phyloP scores from a whole-genome alignment of 208 protist species.

The Crithidia brevicula region DNA sequence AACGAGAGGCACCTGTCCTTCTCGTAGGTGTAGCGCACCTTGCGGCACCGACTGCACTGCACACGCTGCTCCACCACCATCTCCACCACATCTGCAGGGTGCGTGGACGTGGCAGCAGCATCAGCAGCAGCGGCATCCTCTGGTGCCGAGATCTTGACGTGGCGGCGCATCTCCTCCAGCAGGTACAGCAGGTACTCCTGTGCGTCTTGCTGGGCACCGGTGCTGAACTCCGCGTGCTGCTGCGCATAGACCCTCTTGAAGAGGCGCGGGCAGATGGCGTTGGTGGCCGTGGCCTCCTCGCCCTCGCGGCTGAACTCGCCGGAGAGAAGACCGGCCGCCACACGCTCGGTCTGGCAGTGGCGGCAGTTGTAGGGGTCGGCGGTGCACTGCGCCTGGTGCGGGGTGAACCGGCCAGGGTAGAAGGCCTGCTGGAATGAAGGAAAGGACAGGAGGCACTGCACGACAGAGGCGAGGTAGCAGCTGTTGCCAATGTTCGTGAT shows the following conservation, averaged over 20 bases:
- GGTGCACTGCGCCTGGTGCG: slow-evolving; percentile 58
- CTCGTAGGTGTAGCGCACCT: slow-evolving; percentile 90
- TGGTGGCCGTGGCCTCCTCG: slow-evolving; percentile 41
- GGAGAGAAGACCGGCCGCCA: slow-evolving; percentile 91
- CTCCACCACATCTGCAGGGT: slow-evolving; percentile 70
- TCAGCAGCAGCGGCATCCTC: neutral
- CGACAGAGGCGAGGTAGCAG: slow-evolving; percentile 96
- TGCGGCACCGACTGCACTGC: slow-evolving; percentile 81
- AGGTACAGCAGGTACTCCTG: slow-evolving; percentile 96
- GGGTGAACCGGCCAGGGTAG: slow-evolving; percentile 43
- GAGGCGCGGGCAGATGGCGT: slow-evolving; percentile 90
- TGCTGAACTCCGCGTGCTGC: slow-evolving; percentile 96
- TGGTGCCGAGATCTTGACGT: slow-evolving; percentile 41
- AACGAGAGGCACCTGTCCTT: slow-evolving; percentile 90
- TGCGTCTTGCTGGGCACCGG: slow-evolving; percentile 96
- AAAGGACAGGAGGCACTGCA: slow-evolving; percentile 95
- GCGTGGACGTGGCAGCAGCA: slow-evolving; percentile 12
- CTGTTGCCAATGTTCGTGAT: slow-evolving; percentile 98
- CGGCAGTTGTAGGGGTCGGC: slow-evolving; percentile 72
- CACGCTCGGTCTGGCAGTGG: slow-evolving; percentile 91
- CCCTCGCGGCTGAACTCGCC: slow-evolving; percentile 91
- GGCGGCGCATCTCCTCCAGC: slow-evolving; percentile 79
- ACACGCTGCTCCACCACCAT: slow-evolving; percentile 89
- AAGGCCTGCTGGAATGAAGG: slow-evolving; percentile 80
- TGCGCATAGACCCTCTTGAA: slow-evolving; percentile 96